Evolutionary conservation across 2,329 filamentous ascomycete genomes (phyloP).

Genomic region (Colletotrichum sp.): DNA sequence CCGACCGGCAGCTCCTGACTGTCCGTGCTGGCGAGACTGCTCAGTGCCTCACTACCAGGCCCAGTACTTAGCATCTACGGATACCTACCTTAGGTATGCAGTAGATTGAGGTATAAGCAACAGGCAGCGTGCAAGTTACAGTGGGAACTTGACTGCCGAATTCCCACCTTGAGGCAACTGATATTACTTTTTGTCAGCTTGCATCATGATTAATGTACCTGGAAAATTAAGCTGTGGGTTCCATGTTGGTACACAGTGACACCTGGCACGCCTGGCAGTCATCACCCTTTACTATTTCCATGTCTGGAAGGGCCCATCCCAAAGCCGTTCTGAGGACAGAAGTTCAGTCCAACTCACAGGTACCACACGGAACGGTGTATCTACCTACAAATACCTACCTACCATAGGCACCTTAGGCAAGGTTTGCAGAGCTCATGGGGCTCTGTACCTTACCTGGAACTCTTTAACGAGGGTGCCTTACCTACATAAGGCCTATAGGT

Average conservation of each 20-base stretch:
- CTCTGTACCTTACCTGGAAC: neutral
- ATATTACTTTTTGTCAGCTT: neutral
- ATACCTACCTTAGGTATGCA: neutral
- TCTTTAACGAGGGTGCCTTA: neutral
- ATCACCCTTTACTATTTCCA: neutral
- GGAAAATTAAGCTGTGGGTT: neutral
- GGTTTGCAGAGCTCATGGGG: neutral
- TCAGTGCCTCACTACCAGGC: neutral
- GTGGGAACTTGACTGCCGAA: neutral
- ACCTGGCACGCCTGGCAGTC: neutral
- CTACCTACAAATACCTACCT: neutral
- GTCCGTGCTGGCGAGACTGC: neutral
- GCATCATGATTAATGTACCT: neutral
- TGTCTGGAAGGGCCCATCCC: neutral
- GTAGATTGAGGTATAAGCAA: neutral
- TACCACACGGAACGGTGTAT: neutral
- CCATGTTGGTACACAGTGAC: neutral
- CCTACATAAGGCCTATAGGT: neutral
- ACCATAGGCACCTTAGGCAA: neutral
- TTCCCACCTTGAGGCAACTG: neutral
- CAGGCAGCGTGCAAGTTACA: neutral
- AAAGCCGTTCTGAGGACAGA: neutral
- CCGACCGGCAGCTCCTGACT: neutral
- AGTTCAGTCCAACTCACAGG: neutral
- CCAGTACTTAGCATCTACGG: neutral